Conservation (phyloP, 495 filamentous ascomycete species). For the Hypoxylon fragiforme region DNA sequence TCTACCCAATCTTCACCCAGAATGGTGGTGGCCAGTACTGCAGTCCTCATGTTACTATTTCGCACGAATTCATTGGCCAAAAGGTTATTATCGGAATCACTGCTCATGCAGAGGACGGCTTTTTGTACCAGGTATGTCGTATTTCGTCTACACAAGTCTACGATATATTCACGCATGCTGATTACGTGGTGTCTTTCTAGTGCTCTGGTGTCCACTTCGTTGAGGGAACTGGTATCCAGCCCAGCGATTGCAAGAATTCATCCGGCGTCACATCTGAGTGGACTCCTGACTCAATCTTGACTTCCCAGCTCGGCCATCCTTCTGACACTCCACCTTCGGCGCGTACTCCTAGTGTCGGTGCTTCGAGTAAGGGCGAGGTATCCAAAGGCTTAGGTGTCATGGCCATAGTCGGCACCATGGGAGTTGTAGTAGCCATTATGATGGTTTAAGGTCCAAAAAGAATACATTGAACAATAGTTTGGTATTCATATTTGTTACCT, state of each 20-base stretch:
- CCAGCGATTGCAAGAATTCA: conserved; percentile 48
- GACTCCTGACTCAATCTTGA: conserved; percentile 39
- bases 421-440: conserved; percentile 8
- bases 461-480: not conserved
- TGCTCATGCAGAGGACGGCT: conserved; percentile 48
- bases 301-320: conserved; percentile 31
- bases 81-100: conserved; percentile 53
- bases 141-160: not conserved
- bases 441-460: conserved; percentile 7
- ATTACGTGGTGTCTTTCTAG: conserved; percentile 36
- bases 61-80: conserved; percentile 49
- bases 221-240: conserved; percentile 35
- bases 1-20: conserved; percentile 51
- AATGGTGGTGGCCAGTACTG: conserved; percentile 52
- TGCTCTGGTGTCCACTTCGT: conserved; percentile 58
- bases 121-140: conserved; percentile 53
- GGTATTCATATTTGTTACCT: too few relatives aligned
- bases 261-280: conserved; percentile 42
- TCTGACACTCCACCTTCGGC: conserved; percentile 4
- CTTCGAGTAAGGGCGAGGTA: conserved; percentile 8
- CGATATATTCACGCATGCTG: not conserved
- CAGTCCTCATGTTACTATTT: conserved; percentile 42
- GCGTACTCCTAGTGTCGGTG: conserved; percentile 4
- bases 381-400: conserved; percentile 8
- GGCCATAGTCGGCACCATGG: conserved; percentile 9